Evolutionary conservation across 495 filamentous ascomycete species (phyloP).

Genomic region (Talaromyces liani): DNA sequence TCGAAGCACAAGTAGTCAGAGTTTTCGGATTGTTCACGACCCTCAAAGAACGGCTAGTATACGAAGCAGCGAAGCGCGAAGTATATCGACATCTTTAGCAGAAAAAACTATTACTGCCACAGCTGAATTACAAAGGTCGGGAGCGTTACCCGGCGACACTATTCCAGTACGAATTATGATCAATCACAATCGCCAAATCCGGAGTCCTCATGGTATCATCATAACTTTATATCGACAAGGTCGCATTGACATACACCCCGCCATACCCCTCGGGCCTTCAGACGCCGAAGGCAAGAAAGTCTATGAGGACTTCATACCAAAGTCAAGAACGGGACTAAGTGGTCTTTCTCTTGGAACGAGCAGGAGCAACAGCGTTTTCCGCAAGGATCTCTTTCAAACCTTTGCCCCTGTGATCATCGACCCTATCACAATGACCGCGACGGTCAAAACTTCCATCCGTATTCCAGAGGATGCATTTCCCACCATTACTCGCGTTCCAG

Average conservation of each 20-base stretch:
- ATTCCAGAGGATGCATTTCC: slow-evolving; percentile 89
- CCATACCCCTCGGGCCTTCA: slow-evolving; percentile 52
- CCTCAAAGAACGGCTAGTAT: slow-evolving; percentile 29
- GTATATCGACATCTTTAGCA: slow-evolving; percentile 31
- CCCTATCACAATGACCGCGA: slow-evolving; percentile 64
- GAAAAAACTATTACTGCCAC: slow-evolving; percentile 76
- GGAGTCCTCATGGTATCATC: slow-evolving; percentile 86
- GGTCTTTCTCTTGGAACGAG: slow-evolving; percentile 75
- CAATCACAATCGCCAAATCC: slow-evolving; percentile 78
- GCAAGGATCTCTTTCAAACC: slow-evolving; percentile 85
- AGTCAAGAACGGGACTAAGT: slow-evolving; percentile 61
- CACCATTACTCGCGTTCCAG: slow-evolving; percentile 81
- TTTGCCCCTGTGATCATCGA: slow-evolving; percentile 83
- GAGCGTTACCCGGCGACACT: slow-evolving; percentile 79
- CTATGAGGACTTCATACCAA: slow-evolving; percentile 81
- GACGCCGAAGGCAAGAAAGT: slow-evolving; percentile 56
- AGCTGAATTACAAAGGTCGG: slow-evolving; percentile 73
- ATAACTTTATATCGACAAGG: slow-evolving; percentile 88
- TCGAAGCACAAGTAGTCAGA: slow-evolving; percentile 51
- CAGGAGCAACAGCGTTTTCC: slow-evolving; percentile 77
- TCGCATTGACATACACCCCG: slow-evolving; percentile 80
- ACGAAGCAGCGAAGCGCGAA: slow-evolving; percentile 35
- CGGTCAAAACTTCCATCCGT: slow-evolving; percentile 71
- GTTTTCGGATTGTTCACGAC: slow-evolving; percentile 37
- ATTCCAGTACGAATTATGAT: slow-evolving; percentile 74